Base-by-base conservation (phyloP, 139 green algal species). In the Yamagishiella unicocca region DNA sequence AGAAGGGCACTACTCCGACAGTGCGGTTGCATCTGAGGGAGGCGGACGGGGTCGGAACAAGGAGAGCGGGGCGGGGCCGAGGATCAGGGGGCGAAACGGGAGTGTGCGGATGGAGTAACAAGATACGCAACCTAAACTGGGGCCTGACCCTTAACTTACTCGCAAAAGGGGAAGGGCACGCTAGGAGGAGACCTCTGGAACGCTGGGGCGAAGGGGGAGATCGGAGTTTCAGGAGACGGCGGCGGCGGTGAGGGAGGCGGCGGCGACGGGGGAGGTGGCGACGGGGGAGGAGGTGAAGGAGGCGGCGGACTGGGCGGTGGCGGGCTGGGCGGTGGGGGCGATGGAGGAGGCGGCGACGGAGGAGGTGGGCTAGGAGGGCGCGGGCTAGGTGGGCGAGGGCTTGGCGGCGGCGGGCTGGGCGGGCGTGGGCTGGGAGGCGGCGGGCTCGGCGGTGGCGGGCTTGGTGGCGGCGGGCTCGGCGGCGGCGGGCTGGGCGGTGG, bases 151-250 rank as follows among this genome's bases (percentile, higher is more conserved):
- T 68, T 27, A 33, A 80, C 72, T 80, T 80, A 80, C 77, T 55
- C 42, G 79, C 79, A 85, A 14, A 85, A 85, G 0, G 79, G 79
- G n/a, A 85, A 85, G 40, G 58, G 61, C 40, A 80, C 43, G 12
- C 29, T n/a, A 22, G 58, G 58, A 9, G 58, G 58, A n/a, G 72
- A 55, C 17, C 38, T 24, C 33, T 29, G 14, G 25, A 80, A 43
- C 1, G 27, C 43, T 6, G 72, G 72, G 8, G 25, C 72, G 10
- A 64, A 62, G 2, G 72, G 29, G 24, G 24, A 21, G 5, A 29
- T 6, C 25, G 72, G 72, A 8, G 43, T 27, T 5, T 8, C 31
- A n/a, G 72, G 72, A 40, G 45, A 46, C 12, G 72, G 72, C 37
- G 72, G 72, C 3, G 72, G 14, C 4, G 67, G 67, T 12, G 35